These are phyloP conservation scores for Exophiala calicioides DNA, from an alignment of 2,329 filamentous ascomycete genomes.

Conservation along the genomic window DNA sequence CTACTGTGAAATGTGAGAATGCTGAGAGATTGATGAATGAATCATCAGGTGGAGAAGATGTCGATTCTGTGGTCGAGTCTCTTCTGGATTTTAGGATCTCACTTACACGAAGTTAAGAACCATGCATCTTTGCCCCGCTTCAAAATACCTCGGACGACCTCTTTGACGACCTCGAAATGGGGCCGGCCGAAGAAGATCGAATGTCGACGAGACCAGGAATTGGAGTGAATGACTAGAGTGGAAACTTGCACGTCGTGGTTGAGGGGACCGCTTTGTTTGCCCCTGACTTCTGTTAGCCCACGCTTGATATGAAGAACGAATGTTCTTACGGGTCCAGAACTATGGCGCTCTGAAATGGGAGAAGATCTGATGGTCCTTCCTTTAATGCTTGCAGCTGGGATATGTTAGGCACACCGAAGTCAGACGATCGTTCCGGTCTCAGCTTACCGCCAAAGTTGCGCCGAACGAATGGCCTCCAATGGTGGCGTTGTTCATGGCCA, in stretches of 20 bases:
- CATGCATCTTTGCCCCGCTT: conserved; percentile 46
- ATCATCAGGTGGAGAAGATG: no score
- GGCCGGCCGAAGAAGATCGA: conserved; percentile 63
- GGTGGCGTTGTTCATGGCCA: conserved; percentile 58
- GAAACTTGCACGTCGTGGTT: conserved; percentile 62
- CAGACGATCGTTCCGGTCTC: neutral
- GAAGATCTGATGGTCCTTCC: conserved; percentile 44
- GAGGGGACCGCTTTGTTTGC: conserved; percentile 63
- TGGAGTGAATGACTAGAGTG: conserved; percentile 63
- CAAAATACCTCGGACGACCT: conserved; percentile 54
- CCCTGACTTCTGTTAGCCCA: conserved; percentile 32
- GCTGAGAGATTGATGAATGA: no score
- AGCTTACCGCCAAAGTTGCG: conserved; percentile 56
- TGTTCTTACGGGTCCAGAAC: conserved; percentile 57
- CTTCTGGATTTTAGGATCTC: no score
- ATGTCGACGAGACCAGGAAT: conserved; percentile 62
- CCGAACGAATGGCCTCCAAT: conserved; percentile 67
- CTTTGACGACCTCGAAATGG: conserved; percentile 64
- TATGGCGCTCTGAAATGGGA: conserved; percentile 59
- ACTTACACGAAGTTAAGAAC: conserved; percentile 53
- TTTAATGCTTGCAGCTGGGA: conserved; percentile 36
- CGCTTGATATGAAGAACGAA: neutral
- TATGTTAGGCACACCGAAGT: neutral
- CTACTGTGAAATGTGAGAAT: conserved; percentile 34
- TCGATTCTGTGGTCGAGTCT: no score